Conservation (phyloP, 164 flowering plant genomes). For the Taxillus chinensis region DNA sequence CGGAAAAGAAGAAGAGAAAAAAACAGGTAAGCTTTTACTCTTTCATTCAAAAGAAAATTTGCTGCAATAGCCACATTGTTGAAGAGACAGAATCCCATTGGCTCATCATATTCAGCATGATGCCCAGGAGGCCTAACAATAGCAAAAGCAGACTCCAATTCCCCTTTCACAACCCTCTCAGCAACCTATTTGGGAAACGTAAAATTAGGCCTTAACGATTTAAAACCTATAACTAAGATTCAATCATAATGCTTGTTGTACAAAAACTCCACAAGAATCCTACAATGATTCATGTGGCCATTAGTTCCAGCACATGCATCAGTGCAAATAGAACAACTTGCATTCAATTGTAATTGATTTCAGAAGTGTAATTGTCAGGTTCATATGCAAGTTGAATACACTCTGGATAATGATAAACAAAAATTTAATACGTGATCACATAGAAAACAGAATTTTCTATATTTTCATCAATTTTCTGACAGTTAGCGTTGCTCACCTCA, state of each 20-base stretch:
- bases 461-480: not conserved
- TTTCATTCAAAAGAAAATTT: constrained; percentile 59
- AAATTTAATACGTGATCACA: too few relatives aligned
- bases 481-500: constrained; percentile 34
- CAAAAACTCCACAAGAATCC: not conserved
- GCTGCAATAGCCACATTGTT: constrained; percentile 91
- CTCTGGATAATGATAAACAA: too few relatives aligned
- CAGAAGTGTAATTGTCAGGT: too few relatives aligned
- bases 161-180: constrained; percentile 81
- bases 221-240: not conserved
- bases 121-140: constrained; percentile 99
- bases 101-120: constrained; percentile 80
- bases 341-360: too few relatives aligned
- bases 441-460: too few relatives aligned
- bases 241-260: not conserved
- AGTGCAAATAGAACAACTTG: too few relatives aligned
- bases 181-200: constrained; percentile 35
- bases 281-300: not conserved
- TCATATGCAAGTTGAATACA: too few relatives aligned
- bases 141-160: constrained; percentile 75
- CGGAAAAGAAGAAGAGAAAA: not conserved
- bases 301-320: not conserved
- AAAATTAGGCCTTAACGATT: not conserved
- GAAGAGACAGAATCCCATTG: constrained; percentile 95
- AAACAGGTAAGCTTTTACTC: constrained; percentile 32